phyloP scores from a whole-genome alignment of 1,139 yeast species.

The Tardiomyces depauwii region DNA sequence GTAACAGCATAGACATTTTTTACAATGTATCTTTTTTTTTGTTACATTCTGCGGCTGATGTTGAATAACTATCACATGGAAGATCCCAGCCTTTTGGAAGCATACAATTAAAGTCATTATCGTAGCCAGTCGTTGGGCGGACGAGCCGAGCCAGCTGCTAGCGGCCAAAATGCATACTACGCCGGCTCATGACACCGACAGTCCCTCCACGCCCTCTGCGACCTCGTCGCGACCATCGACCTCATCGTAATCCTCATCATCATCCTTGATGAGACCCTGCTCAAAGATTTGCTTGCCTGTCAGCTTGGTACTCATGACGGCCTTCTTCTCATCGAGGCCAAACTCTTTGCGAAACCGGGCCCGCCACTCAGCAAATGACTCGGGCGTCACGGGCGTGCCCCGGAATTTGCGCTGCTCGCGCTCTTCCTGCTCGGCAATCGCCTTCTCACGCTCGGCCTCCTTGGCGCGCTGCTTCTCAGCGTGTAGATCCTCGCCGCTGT shows the following conservation, averaged over 20 bases:
- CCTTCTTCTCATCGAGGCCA: slow-evolving; percentile 39
- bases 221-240: slow-evolving; percentile 1
- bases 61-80: too few species aligned
- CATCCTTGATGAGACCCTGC: slow-evolving; percentile 66
- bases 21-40: slow-evolving; percentile 7
- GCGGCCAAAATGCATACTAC: too few species aligned
- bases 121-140: too few species aligned
- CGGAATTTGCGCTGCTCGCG: slow-evolving; percentile 62
- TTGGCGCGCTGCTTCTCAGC: slow-evolving; percentile 41
- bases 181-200: background rate
- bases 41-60: background rate
- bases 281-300: slow-evolving; percentile 89
- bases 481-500: slow-evolving; percentile 60
- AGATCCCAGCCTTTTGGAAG: too few species aligned
- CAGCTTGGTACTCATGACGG: slow-evolving; percentile 43
- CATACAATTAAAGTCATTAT: too few species aligned
- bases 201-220: background rate
- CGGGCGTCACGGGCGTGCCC: slow-evolving; percentile 73
- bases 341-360: slow-evolving; percentile 41
- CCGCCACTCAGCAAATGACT: slow-evolving; percentile 65
- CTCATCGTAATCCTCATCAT: slow-evolving; percentile 32
- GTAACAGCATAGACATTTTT: slow-evolving; percentile 2
- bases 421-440: slow-evolving; percentile 40
- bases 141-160: too few species aligned
- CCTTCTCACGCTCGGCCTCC: slow-evolving; percentile 49